phyloP scores from a whole-genome alignment of 495 filamentous ascomycete species.

The Opeltia flavorubescens region DNA sequence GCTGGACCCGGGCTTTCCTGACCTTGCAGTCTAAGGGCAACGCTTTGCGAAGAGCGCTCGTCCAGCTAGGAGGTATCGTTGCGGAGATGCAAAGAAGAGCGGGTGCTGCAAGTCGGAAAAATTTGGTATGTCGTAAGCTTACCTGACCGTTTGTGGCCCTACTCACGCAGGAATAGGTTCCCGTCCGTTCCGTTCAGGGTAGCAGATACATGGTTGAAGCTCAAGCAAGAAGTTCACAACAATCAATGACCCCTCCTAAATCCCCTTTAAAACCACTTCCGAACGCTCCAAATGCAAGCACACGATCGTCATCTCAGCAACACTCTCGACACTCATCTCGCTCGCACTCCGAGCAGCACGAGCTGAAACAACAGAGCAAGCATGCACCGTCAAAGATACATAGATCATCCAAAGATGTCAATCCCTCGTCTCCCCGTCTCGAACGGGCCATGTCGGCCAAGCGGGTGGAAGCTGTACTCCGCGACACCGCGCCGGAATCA shows the following conservation, averaged over 20 bases:
- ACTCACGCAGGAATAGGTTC: constrained; percentile 9
- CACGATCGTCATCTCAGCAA: constrained; percentile 10
- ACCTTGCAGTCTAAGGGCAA: constrained; percentile 52
- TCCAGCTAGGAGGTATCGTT: constrained; percentile 51
- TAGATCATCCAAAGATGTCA: background rate
- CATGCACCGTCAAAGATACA: background rate
- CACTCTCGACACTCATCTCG: constrained; percentile 1
- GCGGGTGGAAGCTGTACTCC: constrained; percentile 2
- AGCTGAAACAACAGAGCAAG: background rate
- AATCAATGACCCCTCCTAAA: constrained; percentile 10
- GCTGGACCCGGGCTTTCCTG: constrained; percentile 65
- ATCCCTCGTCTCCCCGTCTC: constrained; percentile 7
- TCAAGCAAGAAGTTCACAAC: constrained; percentile 7
- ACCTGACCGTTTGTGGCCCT: background rate
- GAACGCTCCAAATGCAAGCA: constrained; percentile 10
- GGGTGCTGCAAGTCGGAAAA: constrained; percentile 55
- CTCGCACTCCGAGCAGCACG: background rate
- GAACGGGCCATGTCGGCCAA: constrained; percentile 11
- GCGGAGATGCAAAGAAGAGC: constrained; percentile 67
- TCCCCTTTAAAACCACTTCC: constrained; percentile 15
- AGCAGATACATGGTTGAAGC: constrained; percentile 13
- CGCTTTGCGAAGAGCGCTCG: constrained; percentile 43
- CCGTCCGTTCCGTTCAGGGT: constrained; percentile 11
- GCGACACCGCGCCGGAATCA: constrained; percentile 7
- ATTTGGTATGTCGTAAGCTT: constrained; percentile 26